Base-by-base conservation (phyloP, 305 asterid species). In the Solanum hybrid region DNA sequence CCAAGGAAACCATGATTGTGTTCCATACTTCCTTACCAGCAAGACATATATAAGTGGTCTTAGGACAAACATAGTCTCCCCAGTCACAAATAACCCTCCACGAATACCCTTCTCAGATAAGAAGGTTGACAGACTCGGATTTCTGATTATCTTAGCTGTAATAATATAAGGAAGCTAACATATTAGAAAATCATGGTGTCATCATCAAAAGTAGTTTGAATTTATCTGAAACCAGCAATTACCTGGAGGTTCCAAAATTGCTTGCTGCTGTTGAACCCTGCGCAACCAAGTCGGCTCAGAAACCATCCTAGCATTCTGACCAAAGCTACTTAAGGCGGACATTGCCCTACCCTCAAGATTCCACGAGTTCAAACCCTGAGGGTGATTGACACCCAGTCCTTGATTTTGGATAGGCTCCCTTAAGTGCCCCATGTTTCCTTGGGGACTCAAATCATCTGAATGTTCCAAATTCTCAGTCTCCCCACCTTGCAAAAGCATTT, bases 1-100 rank as follows among this genome's bases (percentile, higher is more conserved):
- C 98, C 99, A 96, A 85, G 99, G 99, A 91, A 93, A 93, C 99
- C 99, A 97, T n/a, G 99, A 95, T 24, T 93, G 94, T 4, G 91
- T 88, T 78, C 99, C 98, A 66, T 91, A 95, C 89, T 94, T 97
- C 92, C 96, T 94, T 90, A 96, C 93, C 85, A 96, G 90, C 92
- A 95, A 84, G 69, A 96, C 99, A 66, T 96, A 97, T 82, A 97
- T 75, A 69, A 97, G 96, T 20, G 99, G 99, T 90, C 99, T 96
- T 88, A 96, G 81, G 90, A 97, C 92, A 90, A 93, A 95, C 98
- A 94, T 91, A 92, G 93, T 94, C 93, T 97, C 99, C 75, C 99
- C 98, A 24, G 92, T 94, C 90, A 97, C 90, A 93, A 93, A 94
- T 87, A 97, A 92, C 89, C 98, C 95, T 88, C 99, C 97, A 1